A percentile compares a stretch with the other conserved stretches of the same genome.
Evolutionary conservation across 495 filamentous ascomycete species (phyloP).

Genomic region (Aspergillus kassunensis): DNA sequence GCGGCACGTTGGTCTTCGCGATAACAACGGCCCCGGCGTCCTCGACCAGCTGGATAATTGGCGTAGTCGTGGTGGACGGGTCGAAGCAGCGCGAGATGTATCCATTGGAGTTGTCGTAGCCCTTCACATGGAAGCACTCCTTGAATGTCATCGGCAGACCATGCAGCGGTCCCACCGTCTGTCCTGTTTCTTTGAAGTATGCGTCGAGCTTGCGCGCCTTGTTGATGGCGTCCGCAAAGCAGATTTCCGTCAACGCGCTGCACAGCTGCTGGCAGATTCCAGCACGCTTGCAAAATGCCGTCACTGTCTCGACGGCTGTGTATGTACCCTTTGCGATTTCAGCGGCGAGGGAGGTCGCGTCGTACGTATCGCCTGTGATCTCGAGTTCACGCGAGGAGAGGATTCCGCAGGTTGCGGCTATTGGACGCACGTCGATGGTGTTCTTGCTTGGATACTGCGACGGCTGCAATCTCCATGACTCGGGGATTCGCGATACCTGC

Average conservation of each 20-base stretch:
- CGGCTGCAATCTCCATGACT: background rate
- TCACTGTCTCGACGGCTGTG: background rate
- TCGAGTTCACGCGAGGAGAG: background rate
- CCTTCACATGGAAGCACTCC: conserved; percentile 6
- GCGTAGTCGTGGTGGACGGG: background rate
- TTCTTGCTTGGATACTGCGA: background rate
- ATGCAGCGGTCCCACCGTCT: background rate
- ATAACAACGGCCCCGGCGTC: conserved; percentile 1
- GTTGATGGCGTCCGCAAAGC: background rate
- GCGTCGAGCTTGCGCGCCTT: background rate
- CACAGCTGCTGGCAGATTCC: conserved; percentile 3
- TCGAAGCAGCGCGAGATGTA: conserved; percentile 1
- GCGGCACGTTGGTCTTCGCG: conserved; percentile 3
- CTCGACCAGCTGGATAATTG: background rate
- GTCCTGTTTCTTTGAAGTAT: background rate
- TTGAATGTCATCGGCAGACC: conserved; percentile 8
- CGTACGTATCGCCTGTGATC: conserved; percentile 2
- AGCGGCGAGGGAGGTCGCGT: background rate
- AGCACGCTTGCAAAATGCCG: conserved; percentile 6
- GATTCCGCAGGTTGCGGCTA: background rate
- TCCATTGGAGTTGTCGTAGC: background rate
- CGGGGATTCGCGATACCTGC: background rate
- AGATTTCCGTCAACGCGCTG: conserved; percentile 1
- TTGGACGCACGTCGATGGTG: background rate
- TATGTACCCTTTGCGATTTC: background rate